Evolutionary conservation across 148 eudicot genomes (phyloP).

Genomic region (Persicaria tinctoria): DNA sequence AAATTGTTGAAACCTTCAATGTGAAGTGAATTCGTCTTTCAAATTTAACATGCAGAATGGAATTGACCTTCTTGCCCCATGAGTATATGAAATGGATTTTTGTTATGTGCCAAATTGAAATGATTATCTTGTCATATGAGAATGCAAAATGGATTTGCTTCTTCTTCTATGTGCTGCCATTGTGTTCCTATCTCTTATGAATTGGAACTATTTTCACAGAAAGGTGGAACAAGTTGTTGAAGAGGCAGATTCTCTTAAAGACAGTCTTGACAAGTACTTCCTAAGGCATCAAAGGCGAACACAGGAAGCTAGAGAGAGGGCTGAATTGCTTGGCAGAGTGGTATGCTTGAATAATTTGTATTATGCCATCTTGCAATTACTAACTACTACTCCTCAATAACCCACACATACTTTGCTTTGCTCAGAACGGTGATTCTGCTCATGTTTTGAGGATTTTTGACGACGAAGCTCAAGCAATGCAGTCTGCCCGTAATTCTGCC

Average conservation of each 20-base stretch:
- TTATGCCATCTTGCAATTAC: not conserved
- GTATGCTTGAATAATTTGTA: conserved; percentile 31
- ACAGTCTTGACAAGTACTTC: conserved; percentile 68
- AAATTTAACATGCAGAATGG: not conserved
- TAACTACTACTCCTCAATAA: not conserved
- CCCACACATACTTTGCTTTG: not conserved
- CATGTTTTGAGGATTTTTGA: conserved; percentile 89
- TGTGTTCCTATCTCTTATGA: not conserved
- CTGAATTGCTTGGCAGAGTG: conserved; percentile 78
- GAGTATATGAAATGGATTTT: not conserved
- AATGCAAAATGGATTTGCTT: not conserved
- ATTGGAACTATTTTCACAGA: conserved; percentile 26
- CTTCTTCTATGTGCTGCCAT: not conserved
- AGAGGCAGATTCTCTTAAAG: conserved; percentile 90
- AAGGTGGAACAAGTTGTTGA: conserved; percentile 94
- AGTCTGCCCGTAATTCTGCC: conserved; percentile 84
- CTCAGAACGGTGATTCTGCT: conserved; percentile 73
- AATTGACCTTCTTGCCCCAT: not conserved
- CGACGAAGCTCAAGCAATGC: conserved; percentile 92
- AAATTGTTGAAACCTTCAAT: not conserved
- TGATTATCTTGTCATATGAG: not conserved
- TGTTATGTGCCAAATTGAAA: not conserved
- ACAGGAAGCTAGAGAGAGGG: conserved; percentile 91
- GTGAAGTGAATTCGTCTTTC: not conserved
- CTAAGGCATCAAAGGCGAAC: conserved; percentile 55